Conservation (phyloP, 1,139 yeast genomes). For the Nematodospora anomalae region DNA sequence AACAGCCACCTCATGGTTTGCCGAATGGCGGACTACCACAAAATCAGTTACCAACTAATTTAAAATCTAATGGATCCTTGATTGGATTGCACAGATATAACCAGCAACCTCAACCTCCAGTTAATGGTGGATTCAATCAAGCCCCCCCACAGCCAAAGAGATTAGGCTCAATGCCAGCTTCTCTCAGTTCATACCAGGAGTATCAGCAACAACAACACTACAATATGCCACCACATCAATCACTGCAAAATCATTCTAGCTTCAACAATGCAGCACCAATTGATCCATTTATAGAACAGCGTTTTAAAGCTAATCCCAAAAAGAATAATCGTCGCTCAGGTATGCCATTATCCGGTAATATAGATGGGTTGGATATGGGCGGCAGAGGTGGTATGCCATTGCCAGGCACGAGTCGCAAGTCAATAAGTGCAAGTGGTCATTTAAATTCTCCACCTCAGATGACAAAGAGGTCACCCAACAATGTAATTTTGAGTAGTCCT, state of each 20-base stretch:
- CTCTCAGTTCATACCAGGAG: constrained; percentile 4
- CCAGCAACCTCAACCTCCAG: constrained; percentile 13
- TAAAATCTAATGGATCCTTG: constrained; percentile 17
- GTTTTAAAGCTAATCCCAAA: constrained; percentile 30
- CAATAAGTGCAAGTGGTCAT: constrained; percentile 13
- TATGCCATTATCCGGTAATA: constrained; percentile 34
- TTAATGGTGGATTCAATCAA: constrained; percentile 17
- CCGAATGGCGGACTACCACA: constrained; percentile 36
- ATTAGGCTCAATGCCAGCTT: constrained; percentile 13
- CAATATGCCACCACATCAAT: constrained; percentile 9
- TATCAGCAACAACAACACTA: constrained; percentile 10
- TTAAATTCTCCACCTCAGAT: constrained; percentile 8
- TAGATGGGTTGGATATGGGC: constrained; percentile 45
- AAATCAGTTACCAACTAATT: constrained; percentile 29
- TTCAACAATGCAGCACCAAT: constrained; percentile 22
- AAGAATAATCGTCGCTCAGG: constrained; percentile 38
- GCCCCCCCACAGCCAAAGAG: constrained; percentile 12
- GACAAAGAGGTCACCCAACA: constrained; percentile 9
- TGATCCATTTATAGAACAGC: constrained; percentile 28
- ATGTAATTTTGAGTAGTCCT: constrained; percentile 5
- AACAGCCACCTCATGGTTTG: constrained; percentile 38
- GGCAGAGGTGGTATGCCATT: constrained; percentile 55
- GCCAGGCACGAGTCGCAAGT: constrained; percentile 25
- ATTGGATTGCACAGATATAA: constrained; percentile 12
- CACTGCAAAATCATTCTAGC: constrained; percentile 12